These are phyloP conservation scores for Veloboletus limbatus DNA, from an alignment of 1,284 basidiomycete species.

Conservation along the genomic window DNA sequence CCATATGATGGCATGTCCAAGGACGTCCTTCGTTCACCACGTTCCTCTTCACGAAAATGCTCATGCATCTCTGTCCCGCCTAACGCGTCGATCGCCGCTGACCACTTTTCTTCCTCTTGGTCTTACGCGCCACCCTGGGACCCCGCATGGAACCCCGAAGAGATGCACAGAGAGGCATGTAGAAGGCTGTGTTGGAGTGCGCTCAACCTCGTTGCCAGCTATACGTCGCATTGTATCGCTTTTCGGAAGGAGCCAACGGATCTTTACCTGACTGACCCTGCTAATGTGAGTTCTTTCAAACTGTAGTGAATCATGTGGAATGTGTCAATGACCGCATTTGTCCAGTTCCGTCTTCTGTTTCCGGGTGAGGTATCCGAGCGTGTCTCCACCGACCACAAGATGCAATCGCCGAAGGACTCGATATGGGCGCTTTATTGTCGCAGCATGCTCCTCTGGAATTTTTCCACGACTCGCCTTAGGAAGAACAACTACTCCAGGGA, in stretches of 20 bases:
- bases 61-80: conserved; percentile 45
- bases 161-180: conserved; percentile 64
- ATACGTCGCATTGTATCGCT: conserved; percentile 63
- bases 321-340: conserved; percentile 16
- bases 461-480: conserved; percentile 52
- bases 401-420: conserved; percentile 60
- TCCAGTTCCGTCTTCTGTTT: conserved; percentile 52
- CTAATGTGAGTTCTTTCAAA: conserved; percentile 54
- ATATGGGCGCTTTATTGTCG: conserved; percentile 78
- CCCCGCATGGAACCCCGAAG: conserved; percentile 46
- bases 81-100: conserved; percentile 38
- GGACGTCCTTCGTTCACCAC: conserved; percentile 28
- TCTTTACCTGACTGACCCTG: conserved; percentile 58
- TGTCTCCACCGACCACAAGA: conserved; percentile 38
- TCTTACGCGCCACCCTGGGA: conserved; percentile 61
- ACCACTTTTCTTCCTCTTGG: conserved; percentile 43
- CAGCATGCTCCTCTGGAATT: conserved; percentile 74
- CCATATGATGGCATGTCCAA: conserved; percentile 29
- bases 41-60: conserved; percentile 40
- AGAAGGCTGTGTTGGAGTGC: conserved; percentile 73
- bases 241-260: conserved; percentile 54
- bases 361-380: conserved; percentile 62
- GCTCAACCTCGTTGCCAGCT: conserved; percentile 60
- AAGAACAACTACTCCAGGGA: conserved; percentile 42
- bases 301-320: conserved; percentile 6